Evolutionary conservation across 768 basidiomycete genomes (phyloP).

Genomic region (Boletus rufocinnamomeus): DNA sequence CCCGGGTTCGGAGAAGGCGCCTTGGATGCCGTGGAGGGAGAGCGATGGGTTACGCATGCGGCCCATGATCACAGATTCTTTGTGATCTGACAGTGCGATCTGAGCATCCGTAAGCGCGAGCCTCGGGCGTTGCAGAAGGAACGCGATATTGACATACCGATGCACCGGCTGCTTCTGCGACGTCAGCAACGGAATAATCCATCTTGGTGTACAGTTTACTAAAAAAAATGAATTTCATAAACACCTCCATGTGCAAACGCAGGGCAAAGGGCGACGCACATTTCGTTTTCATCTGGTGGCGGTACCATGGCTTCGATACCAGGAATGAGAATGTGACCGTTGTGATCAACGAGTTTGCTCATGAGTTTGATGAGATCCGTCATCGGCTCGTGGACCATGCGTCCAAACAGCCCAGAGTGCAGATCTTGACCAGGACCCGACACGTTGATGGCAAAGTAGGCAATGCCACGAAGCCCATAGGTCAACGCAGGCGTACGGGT

Average conservation of each 20-base stretch:
- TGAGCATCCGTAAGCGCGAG: slow-evolving; percentile 6
- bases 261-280: slow-evolving; percentile 38
- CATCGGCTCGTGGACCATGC: slow-evolving; percentile 89
- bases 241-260: background rate
- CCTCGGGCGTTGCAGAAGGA: background rate
- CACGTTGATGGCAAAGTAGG: slow-evolving; percentile 82
- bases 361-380: slow-evolving; percentile 85
- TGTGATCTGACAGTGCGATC: slow-evolving; percentile 76
- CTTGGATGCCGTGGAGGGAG: slow-evolving; percentile 94
- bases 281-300: slow-evolving; percentile 70
- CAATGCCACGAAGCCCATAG: slow-evolving; percentile 85
- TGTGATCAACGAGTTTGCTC: slow-evolving; percentile 77
- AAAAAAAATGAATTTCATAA: background rate
- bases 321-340: slow-evolving; percentile 85
- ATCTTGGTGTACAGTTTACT: slow-evolving; percentile 73
- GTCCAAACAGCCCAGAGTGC: slow-evolving; percentile 87
- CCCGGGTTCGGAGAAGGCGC: slow-evolving; percentile 83
- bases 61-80: slow-evolving; percentile 82
- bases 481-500: slow-evolving; percentile 78
- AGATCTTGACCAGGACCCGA: slow-evolving; percentile 85
- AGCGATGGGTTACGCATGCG: slow-evolving; percentile 90
- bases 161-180: slow-evolving; percentile 77
- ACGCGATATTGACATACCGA: slow-evolving; percentile 23
- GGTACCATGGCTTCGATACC: slow-evolving; percentile 87
- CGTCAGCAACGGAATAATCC: slow-evolving; percentile 71